Base-by-base conservation (phyloP, 31 red algal genomes). In the Endocladia muricata region DNA sequence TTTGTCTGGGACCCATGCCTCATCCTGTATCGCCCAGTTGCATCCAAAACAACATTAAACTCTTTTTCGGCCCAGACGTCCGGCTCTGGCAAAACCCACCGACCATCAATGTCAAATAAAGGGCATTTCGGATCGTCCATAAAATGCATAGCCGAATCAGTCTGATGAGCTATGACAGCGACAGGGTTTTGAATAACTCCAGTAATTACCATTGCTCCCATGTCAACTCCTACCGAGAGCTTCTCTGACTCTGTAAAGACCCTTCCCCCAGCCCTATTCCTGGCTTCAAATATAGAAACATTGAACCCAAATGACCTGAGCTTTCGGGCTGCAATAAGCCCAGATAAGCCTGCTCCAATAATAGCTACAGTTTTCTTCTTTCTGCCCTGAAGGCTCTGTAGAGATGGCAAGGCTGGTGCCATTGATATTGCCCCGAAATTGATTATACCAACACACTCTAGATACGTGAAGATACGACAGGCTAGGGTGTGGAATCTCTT, bases 181-280 rank as follows among this genome's bases (percentile, higher is more conserved):
- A 92, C 68, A 41, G 94, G 94, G 55, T 97, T 97, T 43, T 97
- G 90, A 28, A 73, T 43, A 35, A 92, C 13, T 0, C 94, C 94
- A 1, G 94, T 97, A 38, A 97, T 92, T 30, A 97, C 62, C 94
- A 97, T 97, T 35, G 94, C 94, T 13, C 94, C 94, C 68, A 92
- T 75, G 49, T 97, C 94, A n/a, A 97, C 77, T 2, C 58, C 51
- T 3, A 74, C 67, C 11, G 62, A 83, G 44, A 88, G 71, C 0
- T 19, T 57, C 15, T 65, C 42, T 28, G 36, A 29, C 23, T 88
- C 79, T 15, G 88, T 89, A 4, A 68, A 78, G 30, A 97, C 87
- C 25, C 94, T 75, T 15, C 94, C 94, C 3, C 94, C 94, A 38
- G 90, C 41, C 21, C 94, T 65, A 41, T 57, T 64, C 23, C 77